Evolutionary conservation across 2,329 filamentous ascomycete genomes (phyloP).

Genomic region (Pestalotiopsis sp.): DNA sequence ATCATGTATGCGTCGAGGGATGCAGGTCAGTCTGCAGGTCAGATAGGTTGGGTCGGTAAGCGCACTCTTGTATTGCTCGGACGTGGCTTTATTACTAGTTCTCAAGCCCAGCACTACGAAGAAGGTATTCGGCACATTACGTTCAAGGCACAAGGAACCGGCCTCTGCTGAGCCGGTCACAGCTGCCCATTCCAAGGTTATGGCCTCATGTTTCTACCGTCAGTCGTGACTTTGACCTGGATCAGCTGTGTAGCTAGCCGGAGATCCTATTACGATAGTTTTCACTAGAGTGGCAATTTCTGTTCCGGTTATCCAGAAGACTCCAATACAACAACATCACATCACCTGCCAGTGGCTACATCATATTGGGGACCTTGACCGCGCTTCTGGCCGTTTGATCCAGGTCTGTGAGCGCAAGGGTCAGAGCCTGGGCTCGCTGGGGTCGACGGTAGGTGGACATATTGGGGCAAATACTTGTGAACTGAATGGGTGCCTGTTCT

Average conservation of each 20-base stretch:
- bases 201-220: neutral
- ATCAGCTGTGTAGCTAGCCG: conserved; percentile 2
- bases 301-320: neutral
- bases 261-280: conserved; percentile 4
- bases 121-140: neutral
- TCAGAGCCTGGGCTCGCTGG: no score
- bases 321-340: neutral
- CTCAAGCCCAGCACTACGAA: no score
- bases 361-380: neutral
- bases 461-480: neutral
- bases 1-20: neutral
- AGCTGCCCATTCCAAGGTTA: neutral
- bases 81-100: neutral
- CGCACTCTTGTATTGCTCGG: neutral
- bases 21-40: neutral
- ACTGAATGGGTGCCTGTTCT: neutral
- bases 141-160: neutral
- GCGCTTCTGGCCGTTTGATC: neutral
- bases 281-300: conserved; percentile 3
- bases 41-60: neutral
- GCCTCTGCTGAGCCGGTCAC: neutral
- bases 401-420: no score
- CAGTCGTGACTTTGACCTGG: neutral
- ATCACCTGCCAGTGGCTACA: neutral
- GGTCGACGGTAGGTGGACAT: neutral